phyloP scores from a whole-genome alignment of 2,329 filamentous ascomycete species.

The Fusarium fracticaudum region DNA sequence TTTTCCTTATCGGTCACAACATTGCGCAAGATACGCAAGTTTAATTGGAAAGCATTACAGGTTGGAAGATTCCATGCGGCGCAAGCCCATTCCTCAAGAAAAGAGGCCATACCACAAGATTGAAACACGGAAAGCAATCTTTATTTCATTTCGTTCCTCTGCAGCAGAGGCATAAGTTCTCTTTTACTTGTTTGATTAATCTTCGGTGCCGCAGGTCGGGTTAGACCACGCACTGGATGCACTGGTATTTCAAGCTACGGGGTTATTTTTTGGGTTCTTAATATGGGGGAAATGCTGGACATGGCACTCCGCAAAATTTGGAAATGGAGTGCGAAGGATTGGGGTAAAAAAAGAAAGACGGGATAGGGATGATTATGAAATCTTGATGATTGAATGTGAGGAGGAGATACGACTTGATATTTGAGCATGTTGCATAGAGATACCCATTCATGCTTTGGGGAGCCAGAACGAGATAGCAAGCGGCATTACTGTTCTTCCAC shows the following conservation, averaged over 20 bases:
- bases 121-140: not conserved
- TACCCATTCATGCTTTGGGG: constrained; percentile 45
- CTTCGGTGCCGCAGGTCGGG: constrained; percentile 44
- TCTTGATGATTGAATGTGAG: constrained; percentile 40
- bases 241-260: constrained; percentile 38
- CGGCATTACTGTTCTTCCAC: constrained; percentile 40
- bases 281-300: constrained; percentile 41
- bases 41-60: constrained; percentile 36
- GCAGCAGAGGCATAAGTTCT: not conserved
- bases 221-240: constrained; percentile 42
- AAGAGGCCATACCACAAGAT: constrained; percentile 21
- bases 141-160: constrained; percentile 2
- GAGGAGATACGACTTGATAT: constrained; percentile 38
- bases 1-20: constrained; percentile 25
- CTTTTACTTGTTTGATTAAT: constrained; percentile 24
- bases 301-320: constrained; percentile 33
- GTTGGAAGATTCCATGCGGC: constrained; percentile 41
- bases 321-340: constrained; percentile 30
- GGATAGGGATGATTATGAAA: constrained; percentile 33
- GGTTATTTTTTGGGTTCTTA: constrained; percentile 12
- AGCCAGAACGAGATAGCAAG: constrained; percentile 45
- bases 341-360: not conserved
- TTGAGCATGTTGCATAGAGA: constrained; percentile 47
- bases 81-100: constrained; percentile 34
- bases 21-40: constrained; percentile 14